Evolutionary conservation across 2,329 filamentous ascomycete genomes (phyloP).

Genomic region (Lecanicillium sp.): DNA sequence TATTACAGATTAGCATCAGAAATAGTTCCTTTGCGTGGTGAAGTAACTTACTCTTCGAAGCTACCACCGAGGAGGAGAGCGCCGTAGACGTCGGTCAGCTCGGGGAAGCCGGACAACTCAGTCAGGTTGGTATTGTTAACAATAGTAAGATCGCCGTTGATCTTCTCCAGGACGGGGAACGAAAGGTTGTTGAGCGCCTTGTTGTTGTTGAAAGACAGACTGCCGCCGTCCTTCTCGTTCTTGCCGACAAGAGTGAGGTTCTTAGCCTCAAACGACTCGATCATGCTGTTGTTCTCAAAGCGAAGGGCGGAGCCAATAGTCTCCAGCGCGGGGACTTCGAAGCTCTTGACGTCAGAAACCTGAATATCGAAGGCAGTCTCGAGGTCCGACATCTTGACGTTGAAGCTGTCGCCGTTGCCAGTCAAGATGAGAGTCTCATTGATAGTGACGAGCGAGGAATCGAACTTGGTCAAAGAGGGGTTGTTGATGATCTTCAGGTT

Average conservation of each 20-base stretch:
- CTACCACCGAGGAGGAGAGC: constrained; percentile 79
- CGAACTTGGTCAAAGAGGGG: constrained; percentile 65
- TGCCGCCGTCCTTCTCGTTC: constrained; percentile 21
- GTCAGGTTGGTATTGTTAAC: constrained; percentile 79
- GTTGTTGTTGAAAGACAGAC: constrained; percentile 57
- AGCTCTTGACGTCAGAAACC: constrained; percentile 67
- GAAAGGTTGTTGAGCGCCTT: constrained; percentile 62
- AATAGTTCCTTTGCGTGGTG: not conserved
- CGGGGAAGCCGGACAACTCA: constrained; percentile 58
- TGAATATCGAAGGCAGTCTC: constrained; percentile 42
- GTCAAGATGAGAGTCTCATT: constrained; percentile 63
- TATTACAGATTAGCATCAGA: constrained; percentile 25
- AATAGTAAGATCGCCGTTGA: constrained; percentile 76
- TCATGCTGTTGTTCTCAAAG: constrained; percentile 69
- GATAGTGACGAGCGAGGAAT: constrained; percentile 64
- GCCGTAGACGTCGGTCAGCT: constrained; percentile 64
- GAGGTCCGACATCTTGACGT: constrained; percentile 70
- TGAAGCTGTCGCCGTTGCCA: constrained; percentile 69
- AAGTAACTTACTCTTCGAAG: constrained; percentile 65
- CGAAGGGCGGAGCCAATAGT: constrained; percentile 71
- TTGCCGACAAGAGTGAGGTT: constrained; percentile 62
- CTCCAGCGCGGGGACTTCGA: constrained; percentile 66
- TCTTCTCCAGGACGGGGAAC: constrained; percentile 57
- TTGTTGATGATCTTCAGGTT: constrained; percentile 88
- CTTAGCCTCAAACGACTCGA: constrained; percentile 52